phyloP scores from a whole-genome alignment of 2,329 filamentous ascomycete genomes.

The Colletotrichum incanum region DNA sequence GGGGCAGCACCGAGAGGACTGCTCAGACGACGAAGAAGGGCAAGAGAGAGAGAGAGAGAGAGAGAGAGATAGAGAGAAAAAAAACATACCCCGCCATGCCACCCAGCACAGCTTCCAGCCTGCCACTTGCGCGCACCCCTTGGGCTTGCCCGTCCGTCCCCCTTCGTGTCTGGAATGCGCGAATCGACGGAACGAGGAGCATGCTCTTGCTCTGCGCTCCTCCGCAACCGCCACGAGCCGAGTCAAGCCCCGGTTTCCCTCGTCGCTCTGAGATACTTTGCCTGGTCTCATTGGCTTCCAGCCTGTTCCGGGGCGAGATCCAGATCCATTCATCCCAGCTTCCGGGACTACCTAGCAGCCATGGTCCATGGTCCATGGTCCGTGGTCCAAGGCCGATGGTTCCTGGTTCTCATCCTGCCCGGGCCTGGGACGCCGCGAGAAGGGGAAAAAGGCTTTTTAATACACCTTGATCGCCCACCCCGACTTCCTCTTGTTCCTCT shows the following conservation, averaged over 20 bases:
- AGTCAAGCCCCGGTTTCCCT: conserved; percentile 17
- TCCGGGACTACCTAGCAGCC: background rate
- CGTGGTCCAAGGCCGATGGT: no score
- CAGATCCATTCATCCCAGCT: conserved; percentile 1
- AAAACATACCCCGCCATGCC: background rate
- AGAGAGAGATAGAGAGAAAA: background rate
- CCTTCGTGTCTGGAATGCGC: conserved; percentile 25
- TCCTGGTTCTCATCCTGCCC: no score
- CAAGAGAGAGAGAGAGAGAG: no score
- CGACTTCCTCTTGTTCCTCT: background rate
- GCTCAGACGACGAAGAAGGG: no score
- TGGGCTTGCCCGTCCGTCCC: no score
- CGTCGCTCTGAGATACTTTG: background rate
- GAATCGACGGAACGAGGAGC: conserved; percentile 4
- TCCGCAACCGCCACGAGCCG: conserved; percentile 34
- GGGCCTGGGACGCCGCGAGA: background rate
- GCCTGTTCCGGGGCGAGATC: no score
- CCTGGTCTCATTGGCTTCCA: background rate
- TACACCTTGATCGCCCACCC: conserved; percentile 30
- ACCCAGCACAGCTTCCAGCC: background rate
- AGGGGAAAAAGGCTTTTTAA: conserved; percentile 21
- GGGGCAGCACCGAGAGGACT: background rate
- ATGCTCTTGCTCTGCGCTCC: background rate
- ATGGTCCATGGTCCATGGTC: no score
- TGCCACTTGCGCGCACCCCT: conserved; percentile 8